Evolutionary conservation across 805 yeast genomes (phyloP).

Genomic region (Metschnikowia sp.): DNA sequence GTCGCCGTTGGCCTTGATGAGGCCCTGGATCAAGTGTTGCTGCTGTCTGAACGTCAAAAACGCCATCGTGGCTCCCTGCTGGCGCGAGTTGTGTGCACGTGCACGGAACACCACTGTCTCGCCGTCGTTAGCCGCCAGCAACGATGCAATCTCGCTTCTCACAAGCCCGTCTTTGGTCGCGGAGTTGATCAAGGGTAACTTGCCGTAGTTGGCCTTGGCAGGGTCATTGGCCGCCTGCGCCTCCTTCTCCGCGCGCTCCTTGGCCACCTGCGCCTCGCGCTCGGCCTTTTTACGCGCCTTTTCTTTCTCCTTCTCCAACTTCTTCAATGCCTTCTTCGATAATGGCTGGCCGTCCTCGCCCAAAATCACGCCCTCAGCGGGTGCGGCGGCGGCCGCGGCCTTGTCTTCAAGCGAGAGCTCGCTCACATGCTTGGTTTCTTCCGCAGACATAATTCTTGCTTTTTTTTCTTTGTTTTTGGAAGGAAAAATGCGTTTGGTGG

Average conservation of each 20-base stretch:
- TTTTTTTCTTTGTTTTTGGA: too few relatives aligned
- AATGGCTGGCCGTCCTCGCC: conserved; percentile 82
- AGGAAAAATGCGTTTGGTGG: too few relatives aligned
- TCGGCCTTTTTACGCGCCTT: conserved; percentile 92
- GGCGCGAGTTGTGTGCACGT: conserved; percentile 87
- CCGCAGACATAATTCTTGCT: conserved; percentile 13
- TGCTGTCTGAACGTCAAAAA: conserved; percentile 93
- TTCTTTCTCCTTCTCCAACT: conserved; percentile 88
- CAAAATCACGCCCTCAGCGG: conserved; percentile 30
- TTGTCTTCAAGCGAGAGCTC: conserved; percentile 16
- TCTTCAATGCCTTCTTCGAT: conserved; percentile 92
- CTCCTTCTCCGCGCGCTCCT: conserved; percentile 79
- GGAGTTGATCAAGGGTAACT: conserved; percentile 82
- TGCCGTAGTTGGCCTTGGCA: conserved; percentile 87
- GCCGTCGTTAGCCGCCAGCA: conserved; percentile 66
- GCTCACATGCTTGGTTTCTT: conserved; percentile 16
- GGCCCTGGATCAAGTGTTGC: conserved; percentile 82
- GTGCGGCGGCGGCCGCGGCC: conserved; percentile 16
- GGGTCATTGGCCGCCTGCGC: conserved; percentile 72
- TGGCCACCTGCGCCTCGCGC: conserved; percentile 81
- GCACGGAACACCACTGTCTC: conserved; percentile 84
- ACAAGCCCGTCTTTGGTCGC: conserved; percentile 58
- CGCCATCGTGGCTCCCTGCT: conserved; percentile 93
- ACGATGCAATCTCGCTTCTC: conserved; percentile 56
- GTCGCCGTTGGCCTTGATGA: conserved; percentile 48